Conservation (phyloP, 441 rosid genomes). For the Dalechampia spathulata region DNA sequence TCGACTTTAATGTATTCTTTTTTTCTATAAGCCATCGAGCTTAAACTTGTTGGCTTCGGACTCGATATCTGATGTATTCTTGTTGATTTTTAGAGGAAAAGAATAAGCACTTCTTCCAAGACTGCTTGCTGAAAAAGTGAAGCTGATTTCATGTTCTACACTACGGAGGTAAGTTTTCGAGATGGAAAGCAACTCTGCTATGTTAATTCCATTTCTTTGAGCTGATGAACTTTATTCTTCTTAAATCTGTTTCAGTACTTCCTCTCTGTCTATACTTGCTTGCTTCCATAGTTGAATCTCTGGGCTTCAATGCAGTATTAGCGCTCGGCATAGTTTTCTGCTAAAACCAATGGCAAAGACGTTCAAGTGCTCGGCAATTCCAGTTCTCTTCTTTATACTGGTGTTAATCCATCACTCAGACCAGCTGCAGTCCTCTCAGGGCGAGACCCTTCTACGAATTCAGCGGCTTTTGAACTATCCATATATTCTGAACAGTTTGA, state of each 20-base stretch:
- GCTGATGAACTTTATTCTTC: background rate
- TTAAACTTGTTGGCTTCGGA: slow-evolving; percentile 11
- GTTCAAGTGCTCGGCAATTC: slow-evolving; percentile 23
- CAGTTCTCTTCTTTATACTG: slow-evolving; percentile 29
- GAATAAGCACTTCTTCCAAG: background rate
- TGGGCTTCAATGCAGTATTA: slow-evolving; percentile 4
- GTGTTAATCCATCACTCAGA: slow-evolving; percentile 34
- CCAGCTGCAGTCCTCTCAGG: slow-evolving; percentile 65
- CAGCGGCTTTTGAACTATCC: slow-evolving; percentile 62
- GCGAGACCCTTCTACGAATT: slow-evolving; percentile 60
- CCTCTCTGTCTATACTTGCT: too few species aligned
- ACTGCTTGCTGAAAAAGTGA: background rate
- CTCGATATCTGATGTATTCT: slow-evolving; percentile 8
- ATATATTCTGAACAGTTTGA: slow-evolving; percentile 57
- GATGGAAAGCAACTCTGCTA: background rate
- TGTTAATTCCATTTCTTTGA: too few species aligned
- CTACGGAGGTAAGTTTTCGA: slow-evolving; percentile 14
- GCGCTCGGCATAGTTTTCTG: background rate
- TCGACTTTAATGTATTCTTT: slow-evolving; percentile 2
- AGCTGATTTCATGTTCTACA: background rate
- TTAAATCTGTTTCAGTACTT: too few species aligned
- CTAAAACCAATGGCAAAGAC: slow-evolving; percentile 36
- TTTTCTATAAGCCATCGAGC: slow-evolving; percentile 8
- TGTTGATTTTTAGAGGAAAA: slow-evolving; percentile 11
- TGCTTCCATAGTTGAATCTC: background rate